Base-by-base conservation (phyloP, 345 rosid species). In the Eucalyptus albens region DNA sequence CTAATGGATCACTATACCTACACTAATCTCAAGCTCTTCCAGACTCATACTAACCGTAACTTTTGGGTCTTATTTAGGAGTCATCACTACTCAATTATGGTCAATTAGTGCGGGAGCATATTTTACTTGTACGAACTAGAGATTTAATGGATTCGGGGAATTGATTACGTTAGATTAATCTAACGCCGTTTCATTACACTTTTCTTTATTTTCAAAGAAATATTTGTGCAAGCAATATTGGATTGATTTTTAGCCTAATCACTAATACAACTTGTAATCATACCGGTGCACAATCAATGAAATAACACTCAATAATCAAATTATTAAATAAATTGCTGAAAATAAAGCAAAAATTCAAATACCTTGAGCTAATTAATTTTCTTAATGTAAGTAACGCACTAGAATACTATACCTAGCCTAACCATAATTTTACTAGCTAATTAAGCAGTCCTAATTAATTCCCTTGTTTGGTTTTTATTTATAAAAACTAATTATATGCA, bases 41-140 rank as follows among this genome's bases (percentile, higher is more conserved):
- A 56, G 0, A 26, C 62, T 3, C 6, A 56, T 56, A 56, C 13
- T 4, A 4, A 56, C 14, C 1, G 0, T 7, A 56, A 56, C 62
- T 56, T 56, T 56, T 56, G 62, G 29, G 29, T 56, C 13, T 10
- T 22, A 56, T 56, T 56, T 0, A 56, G 1, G 62, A 56, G 14
- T 56, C 27, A 26, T 24, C 13, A 56, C 62, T 56, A 56, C 10
- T 56, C 29, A 56, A 56, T 10, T 10, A 56, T 5, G 29, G 29
- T 56, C 13, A 26, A 56, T 56, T 56, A 56, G 6, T 56, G 29
- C 0, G 6, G 62, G 29, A 56, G 29, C 29, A 56, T 56, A 56
- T 56, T 56, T 56, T 56, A 4, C 29, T 56, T 56, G 13, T 56
- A 56, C 1, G 13, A 10, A 56, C 4, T 5, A 56, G 3, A 24